These are phyloP conservation scores for Fusarium equiseti DNA, from an alignment of 2,329 filamentous ascomycete genomes.

Conservation along the genomic window DNA sequence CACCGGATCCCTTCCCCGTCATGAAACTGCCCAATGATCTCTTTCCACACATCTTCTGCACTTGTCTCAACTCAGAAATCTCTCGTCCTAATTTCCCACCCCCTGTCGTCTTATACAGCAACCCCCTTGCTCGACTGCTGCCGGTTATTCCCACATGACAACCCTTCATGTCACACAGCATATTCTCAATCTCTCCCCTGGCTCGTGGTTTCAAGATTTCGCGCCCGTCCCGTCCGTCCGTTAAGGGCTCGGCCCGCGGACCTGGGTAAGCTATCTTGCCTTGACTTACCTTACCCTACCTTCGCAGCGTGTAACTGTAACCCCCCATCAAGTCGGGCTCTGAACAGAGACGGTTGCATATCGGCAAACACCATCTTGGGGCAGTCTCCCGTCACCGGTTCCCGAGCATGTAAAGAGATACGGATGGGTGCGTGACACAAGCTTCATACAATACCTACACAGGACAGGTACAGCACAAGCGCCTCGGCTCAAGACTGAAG, in stretches of 20 bases:
- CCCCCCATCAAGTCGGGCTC: slow-evolving; percentile 2
- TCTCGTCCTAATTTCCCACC: slow-evolving; percentile 17
- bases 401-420: slow-evolving; percentile 9
- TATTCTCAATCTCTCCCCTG: background rate
- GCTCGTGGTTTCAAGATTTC: slow-evolving; percentile 11
- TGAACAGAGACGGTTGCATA: slow-evolving; percentile 15
- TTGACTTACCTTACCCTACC: slow-evolving; percentile 4
- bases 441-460: background rate
- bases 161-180: slow-evolving; percentile 23
- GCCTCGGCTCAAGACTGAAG: slow-evolving; percentile 20
- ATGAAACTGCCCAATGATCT: slow-evolving; percentile 12
- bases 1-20: slow-evolving; percentile 14
- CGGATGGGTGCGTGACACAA: slow-evolving; percentile 24
- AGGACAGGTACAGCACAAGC: slow-evolving; percentile 8
- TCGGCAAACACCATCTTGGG: background rate
- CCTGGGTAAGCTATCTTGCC: slow-evolving; percentile 24
- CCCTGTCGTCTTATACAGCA: slow-evolving; percentile 16
- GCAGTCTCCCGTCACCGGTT: slow-evolving; percentile 28
- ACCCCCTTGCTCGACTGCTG: slow-evolving; percentile 17
- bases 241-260: slow-evolving; percentile 32
- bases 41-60: slow-evolving; percentile 28
- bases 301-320: slow-evolving; percentile 12
- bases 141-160: slow-evolving; percentile 38
- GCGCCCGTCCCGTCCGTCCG: slow-evolving; percentile 24
- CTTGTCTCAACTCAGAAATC: slow-evolving; percentile 31